A percentile compares a stretch with the other conserved stretches of the same genome.
Evolutionary conservation across 352 stramenopile species (phyloP).

Genomic region (Saprolegnia diclina): DNA sequence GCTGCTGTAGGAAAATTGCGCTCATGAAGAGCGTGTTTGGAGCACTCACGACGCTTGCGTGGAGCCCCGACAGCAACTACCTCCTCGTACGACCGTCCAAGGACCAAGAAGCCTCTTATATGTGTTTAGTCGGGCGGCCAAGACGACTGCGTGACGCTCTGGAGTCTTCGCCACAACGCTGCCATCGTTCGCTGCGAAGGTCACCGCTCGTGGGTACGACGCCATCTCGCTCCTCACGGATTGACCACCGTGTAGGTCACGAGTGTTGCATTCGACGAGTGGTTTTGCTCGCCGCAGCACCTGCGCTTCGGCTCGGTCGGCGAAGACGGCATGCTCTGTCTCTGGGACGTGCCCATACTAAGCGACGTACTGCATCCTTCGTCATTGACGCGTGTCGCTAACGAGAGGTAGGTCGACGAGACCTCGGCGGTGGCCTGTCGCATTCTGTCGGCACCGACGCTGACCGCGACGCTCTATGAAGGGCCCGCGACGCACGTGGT

Average conservation of each 20-base stretch:
- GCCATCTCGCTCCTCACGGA: neutral
- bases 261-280: conserved; percentile 20
- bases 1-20: conserved; percentile 17
- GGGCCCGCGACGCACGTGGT: conserved; percentile 3
- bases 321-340: conserved; percentile 23
- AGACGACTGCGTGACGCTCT: conserved; percentile 22
- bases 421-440: neutral
- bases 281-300: conserved; percentile 15
- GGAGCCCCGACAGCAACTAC: conserved; percentile 26
- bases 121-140: conserved; percentile 17
- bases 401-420: conserved; percentile 11
- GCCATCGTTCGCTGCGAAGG: conserved; percentile 23
- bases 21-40: conserved; percentile 26
- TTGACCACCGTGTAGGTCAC: conserved; percentile 9
- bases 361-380: neutral
- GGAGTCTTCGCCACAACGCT: conserved; percentile 20
- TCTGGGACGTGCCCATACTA: conserved; percentile 18
- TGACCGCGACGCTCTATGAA: neutral
- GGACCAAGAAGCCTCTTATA: too few species aligned
- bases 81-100: conserved; percentile 14
- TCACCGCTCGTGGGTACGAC: conserved; percentile 22
- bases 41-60: conserved; percentile 12
- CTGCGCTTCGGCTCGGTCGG: conserved; percentile 22
- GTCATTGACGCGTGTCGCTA: too few species aligned
- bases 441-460: neutral